Conservation (phyloP, 306 rosid species). For the Medicago ruthenica region DNA sequence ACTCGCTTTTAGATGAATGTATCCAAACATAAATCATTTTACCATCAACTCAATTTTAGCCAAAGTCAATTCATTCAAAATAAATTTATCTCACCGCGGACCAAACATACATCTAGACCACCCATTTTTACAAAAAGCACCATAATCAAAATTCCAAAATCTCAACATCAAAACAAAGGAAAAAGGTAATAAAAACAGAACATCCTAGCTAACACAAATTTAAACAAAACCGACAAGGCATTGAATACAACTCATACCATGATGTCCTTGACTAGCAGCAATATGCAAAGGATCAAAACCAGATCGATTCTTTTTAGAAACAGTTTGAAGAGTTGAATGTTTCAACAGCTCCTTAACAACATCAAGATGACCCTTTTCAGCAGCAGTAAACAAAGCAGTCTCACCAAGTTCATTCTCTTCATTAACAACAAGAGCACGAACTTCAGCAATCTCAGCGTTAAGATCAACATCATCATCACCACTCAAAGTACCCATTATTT, state of each 20-base stretch:
- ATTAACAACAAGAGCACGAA: conserved; percentile 76
- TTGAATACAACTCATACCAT: conserved; percentile 52
- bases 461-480: conserved; percentile 53
- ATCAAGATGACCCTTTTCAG: conserved; percentile 85
- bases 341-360: conserved; percentile 83
- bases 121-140: background rate
- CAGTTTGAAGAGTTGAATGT: conserved; percentile 63
- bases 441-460: conserved; percentile 86
- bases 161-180: background rate
- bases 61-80: too few relatives aligned
- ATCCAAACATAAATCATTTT: too few relatives aligned
- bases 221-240: background rate
- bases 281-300: conserved; percentile 85
- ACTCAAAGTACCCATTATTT: conserved; percentile 68
- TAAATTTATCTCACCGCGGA: too few relatives aligned
- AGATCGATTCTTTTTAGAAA: conserved; percentile 73
- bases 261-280: conserved; percentile 91
- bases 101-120: background rate
- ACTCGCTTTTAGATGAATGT: too few relatives aligned
- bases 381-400: conserved; percentile 85
- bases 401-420: conserved; percentile 94
- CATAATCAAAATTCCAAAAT: background rate
- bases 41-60: too few relatives aligned
- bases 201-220: background rate
- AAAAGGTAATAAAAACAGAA: background rate